phyloP scores from a whole-genome alignment of 768 basidiomycete species.

The Pisolithus marmoratus region DNA sequence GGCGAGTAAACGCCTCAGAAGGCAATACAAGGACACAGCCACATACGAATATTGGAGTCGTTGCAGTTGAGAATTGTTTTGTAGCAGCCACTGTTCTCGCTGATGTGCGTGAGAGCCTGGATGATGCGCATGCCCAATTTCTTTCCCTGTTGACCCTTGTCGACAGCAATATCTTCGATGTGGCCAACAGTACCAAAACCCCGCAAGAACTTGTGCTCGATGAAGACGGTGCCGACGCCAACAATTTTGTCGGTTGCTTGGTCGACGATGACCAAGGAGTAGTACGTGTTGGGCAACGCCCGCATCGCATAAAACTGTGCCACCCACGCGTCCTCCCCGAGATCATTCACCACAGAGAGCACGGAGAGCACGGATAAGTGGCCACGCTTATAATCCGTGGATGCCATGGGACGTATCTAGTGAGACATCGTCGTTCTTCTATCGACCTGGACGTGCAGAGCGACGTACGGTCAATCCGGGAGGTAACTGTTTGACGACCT shows the following conservation, averaged over 20 bases:
- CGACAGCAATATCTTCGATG: slow-evolving; percentile 97
- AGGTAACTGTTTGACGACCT: slow-evolving; percentile 56
- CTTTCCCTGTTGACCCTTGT: slow-evolving; percentile 82
- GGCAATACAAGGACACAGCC: background rate
- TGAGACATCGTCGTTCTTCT: background rate
- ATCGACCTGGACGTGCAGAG: background rate
- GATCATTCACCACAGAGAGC: slow-evolving; percentile 64
- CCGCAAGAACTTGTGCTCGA: slow-evolving; percentile 94
- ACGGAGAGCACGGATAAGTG: slow-evolving; percentile 79
- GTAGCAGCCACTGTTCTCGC: slow-evolving; percentile 78
- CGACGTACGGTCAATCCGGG: slow-evolving; percentile 31
- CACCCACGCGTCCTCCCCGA: slow-evolving; percentile 61
- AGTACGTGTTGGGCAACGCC: slow-evolving; percentile 62
- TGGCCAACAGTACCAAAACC: slow-evolving; percentile 86
- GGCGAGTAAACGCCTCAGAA: slow-evolving; percentile 1
- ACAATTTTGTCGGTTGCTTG: slow-evolving; percentile 73
- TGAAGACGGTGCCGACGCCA: slow-evolving; percentile 74
- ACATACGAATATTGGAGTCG: slow-evolving; percentile 86
- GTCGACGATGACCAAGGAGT: slow-evolving; percentile 77
- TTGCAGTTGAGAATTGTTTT: slow-evolving; percentile 98
- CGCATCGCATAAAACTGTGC: slow-evolving; percentile 62
- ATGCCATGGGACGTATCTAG: slow-evolving; percentile 86
- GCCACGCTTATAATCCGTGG: slow-evolving; percentile 74
- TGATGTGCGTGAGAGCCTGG: slow-evolving; percentile 77
- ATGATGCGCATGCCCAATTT: slow-evolving; percentile 88